phyloP scores from a whole-genome alignment of 495 filamentous ascomycete species.

The Ascodesmis nigricans region DNA sequence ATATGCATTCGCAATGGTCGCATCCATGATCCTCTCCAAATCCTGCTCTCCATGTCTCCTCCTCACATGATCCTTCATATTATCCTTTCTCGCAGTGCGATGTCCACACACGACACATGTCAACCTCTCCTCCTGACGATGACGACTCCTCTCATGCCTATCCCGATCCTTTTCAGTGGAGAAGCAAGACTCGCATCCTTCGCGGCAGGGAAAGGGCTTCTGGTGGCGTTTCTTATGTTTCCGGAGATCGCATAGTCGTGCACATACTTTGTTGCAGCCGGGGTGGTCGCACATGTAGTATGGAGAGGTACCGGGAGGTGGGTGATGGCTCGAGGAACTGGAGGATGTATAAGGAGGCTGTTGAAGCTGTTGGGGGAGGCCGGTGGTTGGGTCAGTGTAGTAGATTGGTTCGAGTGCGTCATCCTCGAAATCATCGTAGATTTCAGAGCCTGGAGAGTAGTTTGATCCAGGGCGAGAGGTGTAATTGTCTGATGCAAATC shows the following conservation, averaged over 20 bases:
- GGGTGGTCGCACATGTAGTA: conserved; percentile 4
- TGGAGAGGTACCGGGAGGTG: no score
- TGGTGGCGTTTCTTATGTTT: conserved; percentile 14
- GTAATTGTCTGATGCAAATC: no score
- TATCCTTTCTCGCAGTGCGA: conserved; percentile 11
- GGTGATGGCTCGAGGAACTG: no score
- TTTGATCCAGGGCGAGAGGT: no score
- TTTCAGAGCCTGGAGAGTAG: no score
- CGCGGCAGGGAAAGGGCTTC: conserved; percentile 8
- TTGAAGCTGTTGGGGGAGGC: no score
- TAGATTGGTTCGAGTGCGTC: no score
- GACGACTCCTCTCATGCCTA: conserved; percentile 5
- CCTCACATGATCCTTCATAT: conserved; percentile 14
- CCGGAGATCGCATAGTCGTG: conserved; percentile 6
- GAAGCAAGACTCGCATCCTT: conserved; percentile 3
- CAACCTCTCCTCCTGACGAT: conserved; percentile 7
- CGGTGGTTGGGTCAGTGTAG: no score
- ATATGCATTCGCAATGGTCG: conserved; percentile 1
- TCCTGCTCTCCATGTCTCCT: conserved; percentile 7
- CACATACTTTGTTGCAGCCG: conserved; percentile 4
- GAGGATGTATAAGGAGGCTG: no score
- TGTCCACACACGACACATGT: conserved; percentile 8
- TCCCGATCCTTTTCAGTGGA: conserved; percentile 10
- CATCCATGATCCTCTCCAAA: not conserved
- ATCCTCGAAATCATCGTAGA: no score